A percentile compares a stretch with the other conserved stretches of the same genome.
Conservation (phyloP, 2,329 filamentous ascomycete species). For the Pseudocercospora macadamiae region DNA sequence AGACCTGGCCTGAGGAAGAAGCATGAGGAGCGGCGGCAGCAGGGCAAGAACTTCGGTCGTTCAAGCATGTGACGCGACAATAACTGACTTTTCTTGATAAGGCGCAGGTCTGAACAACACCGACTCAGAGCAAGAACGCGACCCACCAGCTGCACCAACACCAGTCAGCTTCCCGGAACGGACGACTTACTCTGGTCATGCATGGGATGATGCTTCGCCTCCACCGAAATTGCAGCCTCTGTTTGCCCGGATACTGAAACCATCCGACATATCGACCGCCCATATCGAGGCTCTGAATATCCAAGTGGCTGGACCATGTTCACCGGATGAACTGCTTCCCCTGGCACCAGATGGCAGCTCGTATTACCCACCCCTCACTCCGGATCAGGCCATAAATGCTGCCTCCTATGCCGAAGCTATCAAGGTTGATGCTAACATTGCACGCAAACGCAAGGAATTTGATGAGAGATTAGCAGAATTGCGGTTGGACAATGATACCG, state of each 20-base stretch:
- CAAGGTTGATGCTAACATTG: slow-evolving; percentile 51
- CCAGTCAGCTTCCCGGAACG: slow-evolving; percentile 32
- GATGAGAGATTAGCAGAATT: slow-evolving; percentile 55
- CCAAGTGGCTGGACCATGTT: slow-evolving; percentile 40
- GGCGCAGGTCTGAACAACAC: slow-evolving; percentile 23
- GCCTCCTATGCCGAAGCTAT: slow-evolving; percentile 22
- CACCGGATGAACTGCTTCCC: slow-evolving; percentile 46
- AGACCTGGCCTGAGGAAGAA: background rate
- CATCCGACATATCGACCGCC: slow-evolving; percentile 44
- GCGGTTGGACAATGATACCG: slow-evolving; percentile 58
- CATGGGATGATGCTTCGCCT: slow-evolving; percentile 24
- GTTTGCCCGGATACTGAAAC: slow-evolving; percentile 46
- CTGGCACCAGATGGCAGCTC: slow-evolving; percentile 38
- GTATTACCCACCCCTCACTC: slow-evolving; percentile 42
- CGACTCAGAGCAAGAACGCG: slow-evolving; percentile 33
- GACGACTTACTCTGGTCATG: background rate
- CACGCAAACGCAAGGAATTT: slow-evolving; percentile 54
- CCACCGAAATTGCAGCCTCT: slow-evolving; percentile 49
- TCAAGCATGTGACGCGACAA: background rate
- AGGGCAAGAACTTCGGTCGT: slow-evolving; percentile 1
- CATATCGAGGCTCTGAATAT: slow-evolving; percentile 50
- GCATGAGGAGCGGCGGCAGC: background rate
- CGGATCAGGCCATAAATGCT: slow-evolving; percentile 36
- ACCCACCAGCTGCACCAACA: slow-evolving; percentile 34
- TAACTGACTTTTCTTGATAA: background rate